Percentiles rank a stretch among this genome's conserved stretches.
Evolutionary conservation across 192 early-diverging fungal genomes (phyloP).

Genomic region (Obelidium mucronatum): DNA sequence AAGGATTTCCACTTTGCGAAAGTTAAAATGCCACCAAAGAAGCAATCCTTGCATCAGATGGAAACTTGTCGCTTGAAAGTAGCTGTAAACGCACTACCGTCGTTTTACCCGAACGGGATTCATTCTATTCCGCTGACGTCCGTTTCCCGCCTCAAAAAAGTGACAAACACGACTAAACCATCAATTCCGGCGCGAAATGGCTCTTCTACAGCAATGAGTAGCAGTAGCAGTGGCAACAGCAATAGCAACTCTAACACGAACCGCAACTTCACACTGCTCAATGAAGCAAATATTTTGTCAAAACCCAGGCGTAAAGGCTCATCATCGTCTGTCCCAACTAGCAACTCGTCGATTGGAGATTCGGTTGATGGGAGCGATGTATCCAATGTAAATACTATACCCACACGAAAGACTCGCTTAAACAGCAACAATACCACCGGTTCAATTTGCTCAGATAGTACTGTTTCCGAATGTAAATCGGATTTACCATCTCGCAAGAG

Average conservation of each 20-base stretch:
- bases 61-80: background rate
- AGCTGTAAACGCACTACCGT: background rate
- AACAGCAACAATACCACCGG: too few relatives aligned
- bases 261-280: background rate
- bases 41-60: background rate
- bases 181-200: too few relatives aligned
- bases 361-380: too few relatives aligned
- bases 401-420: too few relatives aligned
- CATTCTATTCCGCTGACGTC: background rate
- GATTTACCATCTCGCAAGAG: too few relatives aligned
- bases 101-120: constrained; percentile 11
- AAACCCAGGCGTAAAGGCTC: too few relatives aligned
- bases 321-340: too few relatives aligned
- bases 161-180: background rate
- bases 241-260: background rate
- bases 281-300: too few relatives aligned
- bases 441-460: too few relatives aligned
- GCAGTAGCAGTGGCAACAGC: background rate
- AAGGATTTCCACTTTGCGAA: background rate
- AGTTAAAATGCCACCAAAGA: background rate
- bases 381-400: too few relatives aligned
- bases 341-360: too few relatives aligned
- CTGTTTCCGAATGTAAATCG: too few relatives aligned
- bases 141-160: background rate
- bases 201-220: background rate